These are phyloP conservation scores for Aspergillus chevalieri DNA, from an alignment of 2,329 filamentous ascomycete species.

Conservation along the genomic window DNA sequence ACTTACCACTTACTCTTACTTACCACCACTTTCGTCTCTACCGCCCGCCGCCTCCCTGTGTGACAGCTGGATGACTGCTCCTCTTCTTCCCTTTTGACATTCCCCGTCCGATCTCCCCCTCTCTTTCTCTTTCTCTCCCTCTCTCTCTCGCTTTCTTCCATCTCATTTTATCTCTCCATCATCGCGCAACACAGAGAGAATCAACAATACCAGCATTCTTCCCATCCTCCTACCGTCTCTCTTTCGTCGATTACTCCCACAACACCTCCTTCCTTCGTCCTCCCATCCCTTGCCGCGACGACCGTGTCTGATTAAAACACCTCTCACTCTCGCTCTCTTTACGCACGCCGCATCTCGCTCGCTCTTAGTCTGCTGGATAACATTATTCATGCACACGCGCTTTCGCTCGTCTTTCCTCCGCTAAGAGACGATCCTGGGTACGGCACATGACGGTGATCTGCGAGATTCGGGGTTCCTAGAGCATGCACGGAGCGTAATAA, in stretches of 20 bases:
- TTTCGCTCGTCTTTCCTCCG: not conserved
- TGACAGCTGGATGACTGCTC: conserved; percentile 33
- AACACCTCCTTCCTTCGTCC: conserved; percentile 16
- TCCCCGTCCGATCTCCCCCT: conserved; percentile 15
- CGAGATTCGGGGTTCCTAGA: conserved; percentile 33
- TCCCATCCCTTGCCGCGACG: conserved; percentile 28
- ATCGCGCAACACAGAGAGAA: not conserved
- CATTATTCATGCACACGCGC: not conserved
- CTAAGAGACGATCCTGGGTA: conserved; percentile 1
- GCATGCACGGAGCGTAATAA: conserved; percentile 39
- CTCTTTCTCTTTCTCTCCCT: conserved; percentile 29
- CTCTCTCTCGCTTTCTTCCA: conserved; percentile 5
- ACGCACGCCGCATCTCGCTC: conserved; percentile 8
- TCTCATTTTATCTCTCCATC: conserved; percentile 4
- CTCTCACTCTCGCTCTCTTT: conserved; percentile 19
- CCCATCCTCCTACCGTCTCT: conserved; percentile 2
- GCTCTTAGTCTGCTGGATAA: too few species aligned
- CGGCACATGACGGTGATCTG: conserved; percentile 32
- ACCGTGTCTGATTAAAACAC: conserved; percentile 23
- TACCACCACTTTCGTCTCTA: conserved; percentile 20
- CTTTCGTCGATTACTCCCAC: conserved; percentile 1
- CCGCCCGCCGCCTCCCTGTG: conserved; percentile 30
- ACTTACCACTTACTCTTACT: conserved; percentile 12
- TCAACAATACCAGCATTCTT: not conserved
- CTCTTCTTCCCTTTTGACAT: conserved; percentile 32